Evolutionary conservation across 108 stramenopile species (phyloP).

Genomic region (Nitzschia putrida): DNA sequence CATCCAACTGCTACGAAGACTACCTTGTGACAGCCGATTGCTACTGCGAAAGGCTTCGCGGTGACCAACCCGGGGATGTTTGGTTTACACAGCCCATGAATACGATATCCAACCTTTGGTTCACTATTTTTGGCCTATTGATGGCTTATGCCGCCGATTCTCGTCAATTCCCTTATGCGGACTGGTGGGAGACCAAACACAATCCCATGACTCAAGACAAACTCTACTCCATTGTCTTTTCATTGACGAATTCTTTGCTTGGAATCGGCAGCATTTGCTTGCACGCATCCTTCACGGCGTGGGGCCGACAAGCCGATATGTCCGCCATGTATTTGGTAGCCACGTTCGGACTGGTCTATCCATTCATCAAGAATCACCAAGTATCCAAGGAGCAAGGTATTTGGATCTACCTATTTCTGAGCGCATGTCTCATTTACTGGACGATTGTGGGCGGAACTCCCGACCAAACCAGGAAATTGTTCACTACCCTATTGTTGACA

Average conservation of each 20-base stretch:
- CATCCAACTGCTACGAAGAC: slow-evolving; percentile 28
- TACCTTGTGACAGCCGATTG: slow-evolving; percentile 19
- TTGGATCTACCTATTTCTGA: not conserved
- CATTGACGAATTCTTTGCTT: slow-evolving; percentile 1
- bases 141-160: slow-evolving; percentile 14
- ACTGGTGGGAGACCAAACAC: slow-evolving; percentile 8
- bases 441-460: slow-evolving; percentile 1
- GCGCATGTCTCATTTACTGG: slow-evolving; percentile 3
- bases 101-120: slow-evolving; percentile 11
- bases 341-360: slow-evolving; percentile 1
- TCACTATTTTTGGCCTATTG: slow-evolving; percentile 7
- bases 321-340: slow-evolving; percentile 17
- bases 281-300: slow-evolving; percentile 23
- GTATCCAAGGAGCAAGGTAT: slow-evolving; percentile 4
- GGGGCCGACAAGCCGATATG: slow-evolving; percentile 18
- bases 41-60: slow-evolving; percentile 24
- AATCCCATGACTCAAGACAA: slow-evolving; percentile 11
- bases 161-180: not conserved
- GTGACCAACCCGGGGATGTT: slow-evolving; percentile 25
- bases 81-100: slow-evolving; percentile 29
- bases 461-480: slow-evolving; percentile 9
- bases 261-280: slow-evolving; percentile 18
- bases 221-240: slow-evolving; percentile 1
- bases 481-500: slow-evolving; percentile 5
- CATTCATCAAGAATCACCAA: slow-evolving; percentile 12